Base-by-base conservation (phyloP, 345 rosid genomes). In the Salix purpurea region DNA sequence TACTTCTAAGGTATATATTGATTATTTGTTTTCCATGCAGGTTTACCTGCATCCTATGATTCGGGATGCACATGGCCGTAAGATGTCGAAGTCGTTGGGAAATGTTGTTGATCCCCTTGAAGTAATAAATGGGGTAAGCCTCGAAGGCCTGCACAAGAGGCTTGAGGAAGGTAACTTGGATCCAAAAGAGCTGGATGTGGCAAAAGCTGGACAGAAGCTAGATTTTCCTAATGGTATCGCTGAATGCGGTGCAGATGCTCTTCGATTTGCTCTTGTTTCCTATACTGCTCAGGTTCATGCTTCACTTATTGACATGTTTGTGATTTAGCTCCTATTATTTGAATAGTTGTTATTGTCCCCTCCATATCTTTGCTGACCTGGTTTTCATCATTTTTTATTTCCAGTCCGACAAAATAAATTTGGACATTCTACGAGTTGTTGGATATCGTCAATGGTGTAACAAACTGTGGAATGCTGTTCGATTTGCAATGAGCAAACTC, bases 391-490 rank as follows among this genome's bases (percentile, higher is more conserved):
- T 65, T 65, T 42, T 80, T 18, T 30, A n/a, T 66, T 83, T 86
- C 72, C 88, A 96, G 97, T 92, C 95, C 21, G 99, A 93, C 82
- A 96, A 84, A 84, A 96, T 96, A 74, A 96, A 96, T 89, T 86
- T 96, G 89, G 97, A 96, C 82, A 93, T 96, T 70, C 94, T 86
- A 83, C 88, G 97, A 84, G 99, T 96, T 54, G 94, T 91, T 77
- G 98, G 98, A 26, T 93, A 93, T 86, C 98, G 97, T n/a, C 98
- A 96, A 69, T 96, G 99, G 99, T 96, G 99, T 82, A 96, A 96
- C 84, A 96, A 96, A 77, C 79, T 96, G 56, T 93, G 99, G 98
- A 93, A 96, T 80, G 99, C 98, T 8, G 97, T 96, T 80, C 91
- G 97, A 65, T 96, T 92, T 83, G 97, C 97, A 16, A 90, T 96